These are phyloP conservation scores for Arthroderma sp. DNA, from an alignment of 2,329 filamentous ascomycete genomes.

Conservation along the genomic window DNA sequence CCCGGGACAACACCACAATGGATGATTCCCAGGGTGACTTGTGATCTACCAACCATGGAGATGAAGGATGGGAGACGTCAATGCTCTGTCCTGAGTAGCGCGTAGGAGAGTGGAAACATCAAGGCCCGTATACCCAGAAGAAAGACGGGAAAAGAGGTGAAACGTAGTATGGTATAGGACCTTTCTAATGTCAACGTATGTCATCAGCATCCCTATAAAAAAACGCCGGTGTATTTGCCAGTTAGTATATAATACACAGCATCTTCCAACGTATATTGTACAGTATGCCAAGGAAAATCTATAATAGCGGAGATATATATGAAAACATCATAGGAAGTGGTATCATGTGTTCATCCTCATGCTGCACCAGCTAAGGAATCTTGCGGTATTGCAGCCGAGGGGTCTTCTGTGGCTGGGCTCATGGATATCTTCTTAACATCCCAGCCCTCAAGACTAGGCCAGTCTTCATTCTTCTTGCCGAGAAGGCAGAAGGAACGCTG, in stretches of 20 bases:
- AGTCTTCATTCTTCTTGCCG: constrained; percentile 69
- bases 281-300: neutral
- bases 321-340: constrained; percentile 4
- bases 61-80: constrained; percentile 37
- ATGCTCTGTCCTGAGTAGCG: constrained; percentile 43
- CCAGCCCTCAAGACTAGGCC: constrained; percentile 60
- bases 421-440: constrained; percentile 62
- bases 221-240: neutral
- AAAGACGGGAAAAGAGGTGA: too few relatives aligned
- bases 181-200: too few relatives aligned
- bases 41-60: constrained; percentile 41
- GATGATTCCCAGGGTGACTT: constrained; percentile 29
- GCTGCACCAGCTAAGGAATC: neutral
- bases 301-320: neutral
- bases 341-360: neutral
- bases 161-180: too few relatives aligned
- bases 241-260: neutral
- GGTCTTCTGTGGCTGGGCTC: constrained; percentile 9
- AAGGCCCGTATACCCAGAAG: constrained; percentile 11
- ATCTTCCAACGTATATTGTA: neutral
- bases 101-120: constrained; percentile 21
- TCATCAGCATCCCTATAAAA: neutral
- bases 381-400: neutral
- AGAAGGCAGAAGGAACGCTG: constrained; percentile 58
- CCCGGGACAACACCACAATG: neutral